These are phyloP conservation scores for Irpex sp. DNA, from an alignment of 1,284 basidiomycete genomes.

Conservation along the genomic window DNA sequence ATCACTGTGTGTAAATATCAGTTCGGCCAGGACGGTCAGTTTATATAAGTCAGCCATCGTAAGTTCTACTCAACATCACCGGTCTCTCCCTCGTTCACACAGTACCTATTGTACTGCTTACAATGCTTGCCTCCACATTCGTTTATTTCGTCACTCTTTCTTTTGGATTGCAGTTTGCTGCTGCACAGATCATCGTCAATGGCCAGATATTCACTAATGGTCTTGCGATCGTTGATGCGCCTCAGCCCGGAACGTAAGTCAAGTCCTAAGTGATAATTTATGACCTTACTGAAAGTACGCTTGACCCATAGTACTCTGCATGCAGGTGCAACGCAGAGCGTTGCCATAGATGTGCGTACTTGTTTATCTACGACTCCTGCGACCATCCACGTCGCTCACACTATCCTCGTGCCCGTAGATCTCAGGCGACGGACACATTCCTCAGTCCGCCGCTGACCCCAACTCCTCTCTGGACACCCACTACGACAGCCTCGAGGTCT, in stretches of 20 bases:
- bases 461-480: slow-evolving; percentile 37
- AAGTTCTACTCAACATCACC: neutral
- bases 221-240: slow-evolving; percentile 46
- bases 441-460: slow-evolving; percentile 32
- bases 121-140: slow-evolving; percentile 20
- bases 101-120: neutral
- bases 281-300: neutral
- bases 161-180: slow-evolving; percentile 11
- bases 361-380: neutral
- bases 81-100: neutral
- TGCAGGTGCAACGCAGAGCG: slow-evolving; percentile 34
- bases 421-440: slow-evolving; percentile 46
- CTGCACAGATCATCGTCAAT: slow-evolving; percentile 30
- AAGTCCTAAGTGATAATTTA: neutral
- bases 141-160: slow-evolving; percentile 18
- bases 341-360: slow-evolving; percentile 41
- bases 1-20: neutral
- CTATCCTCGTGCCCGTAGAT: slow-evolving; percentile 27
- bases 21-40: neutral
- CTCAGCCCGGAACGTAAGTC: slow-evolving; percentile 39
- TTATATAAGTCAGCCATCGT: neutral
- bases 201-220: slow-evolving; percentile 47
- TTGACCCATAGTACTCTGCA: slow-evolving; percentile 24
- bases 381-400: neutral
- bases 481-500: slow-evolving; percentile 45